phyloP scores from a whole-genome alignment of 2,329 filamentous ascomycete species.

The Hortaea werneckii region DNA sequence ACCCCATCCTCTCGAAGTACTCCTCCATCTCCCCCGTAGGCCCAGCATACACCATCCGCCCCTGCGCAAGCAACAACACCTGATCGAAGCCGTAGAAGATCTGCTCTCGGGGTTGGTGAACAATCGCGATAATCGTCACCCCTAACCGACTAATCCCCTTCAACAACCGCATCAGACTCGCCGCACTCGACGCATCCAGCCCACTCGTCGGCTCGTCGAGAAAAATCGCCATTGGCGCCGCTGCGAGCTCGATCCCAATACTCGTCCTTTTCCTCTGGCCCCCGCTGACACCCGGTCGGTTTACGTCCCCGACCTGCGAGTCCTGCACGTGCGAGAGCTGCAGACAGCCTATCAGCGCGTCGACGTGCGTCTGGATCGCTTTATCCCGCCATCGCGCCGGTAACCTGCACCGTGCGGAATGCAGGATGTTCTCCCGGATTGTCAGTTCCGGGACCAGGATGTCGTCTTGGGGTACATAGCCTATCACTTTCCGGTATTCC shows the following conservation, averaged over 20 bases:
- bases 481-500: slow-evolving; percentile 48
- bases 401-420: slow-evolving; percentile 46
- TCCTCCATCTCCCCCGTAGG: slow-evolving; percentile 32
- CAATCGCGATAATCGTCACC: slow-evolving; percentile 49
- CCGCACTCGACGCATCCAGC: slow-evolving; percentile 44
- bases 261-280: slow-evolving; percentile 49
- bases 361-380: slow-evolving; percentile 45
- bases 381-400: slow-evolving; percentile 41
- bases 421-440: slow-evolving; percentile 52
- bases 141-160: slow-evolving; percentile 45
- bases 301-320: slow-evolving; percentile 42
- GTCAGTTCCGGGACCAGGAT: slow-evolving; percentile 51
- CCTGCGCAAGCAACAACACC: slow-evolving; percentile 45
- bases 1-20: slow-evolving; percentile 47
- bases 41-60: slow-evolving; percentile 47
- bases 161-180: slow-evolving; percentile 46
- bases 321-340: slow-evolving; percentile 42
- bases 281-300: slow-evolving; percentile 44
- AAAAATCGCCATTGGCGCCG: slow-evolving; percentile 41
- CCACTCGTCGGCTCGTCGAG: slow-evolving; percentile 25
- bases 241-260: slow-evolving; percentile 50
- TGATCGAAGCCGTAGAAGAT: slow-evolving; percentile 50
- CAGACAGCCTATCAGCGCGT: slow-evolving; percentile 47
- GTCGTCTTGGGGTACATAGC: slow-evolving; percentile 54
- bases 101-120: slow-evolving; percentile 50